Evolutionary conservation across 169 alveolate genomes (phyloP), one percentile per base, ranked within the genome.

Genomic region (Blepharisma undulans): DNA sequence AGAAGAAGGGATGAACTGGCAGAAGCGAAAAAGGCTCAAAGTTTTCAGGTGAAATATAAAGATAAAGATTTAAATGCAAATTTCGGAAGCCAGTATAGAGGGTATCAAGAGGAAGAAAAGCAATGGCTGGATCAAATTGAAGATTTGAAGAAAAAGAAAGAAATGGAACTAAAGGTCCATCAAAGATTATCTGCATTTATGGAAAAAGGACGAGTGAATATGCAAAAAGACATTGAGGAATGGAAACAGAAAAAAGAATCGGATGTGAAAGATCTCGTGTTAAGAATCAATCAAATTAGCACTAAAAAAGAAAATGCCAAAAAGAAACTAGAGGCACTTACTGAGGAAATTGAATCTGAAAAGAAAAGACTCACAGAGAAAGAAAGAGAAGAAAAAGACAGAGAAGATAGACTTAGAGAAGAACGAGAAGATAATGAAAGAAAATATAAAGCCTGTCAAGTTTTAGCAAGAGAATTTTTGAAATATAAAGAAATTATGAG

Each of bases 381-480:
- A 34, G 92, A 88, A 88, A 22, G 59, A 36, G 85, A 88, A 27
- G 92, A 88, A 61, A 72, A 61, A 34, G 87, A 76, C 72, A 71
- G 87, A 34, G 92, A 88, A 48, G 87, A 33, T 21, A 88, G 7
- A 7, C 25, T 36, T 14, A 88, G 59, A 48, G 74, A 36, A 22
- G 85, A 76, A 29, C 29, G 94, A 87, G 91, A 88, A 78, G 85
- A 92, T 60, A 74, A 82, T 32, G 90, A 88, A 84, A 78, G 92
- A 88, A 86, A 94, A 92, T 34, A 61, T 87, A 25, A 92, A 78
- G 80, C 87, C 36, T 30, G 84, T 80, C 92, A 93, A 91, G 76
- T 88, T 86, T 30, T 94, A 92, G 59, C 93, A 92, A 60, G 88
- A 93, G 91, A 92, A 90, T 89, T 59, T 91, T 78, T 93, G 90